Evolutionary conservation across 2,329 filamentous ascomycete genomes (phyloP).

Genomic region (Aureobasidium sp.): DNA sequence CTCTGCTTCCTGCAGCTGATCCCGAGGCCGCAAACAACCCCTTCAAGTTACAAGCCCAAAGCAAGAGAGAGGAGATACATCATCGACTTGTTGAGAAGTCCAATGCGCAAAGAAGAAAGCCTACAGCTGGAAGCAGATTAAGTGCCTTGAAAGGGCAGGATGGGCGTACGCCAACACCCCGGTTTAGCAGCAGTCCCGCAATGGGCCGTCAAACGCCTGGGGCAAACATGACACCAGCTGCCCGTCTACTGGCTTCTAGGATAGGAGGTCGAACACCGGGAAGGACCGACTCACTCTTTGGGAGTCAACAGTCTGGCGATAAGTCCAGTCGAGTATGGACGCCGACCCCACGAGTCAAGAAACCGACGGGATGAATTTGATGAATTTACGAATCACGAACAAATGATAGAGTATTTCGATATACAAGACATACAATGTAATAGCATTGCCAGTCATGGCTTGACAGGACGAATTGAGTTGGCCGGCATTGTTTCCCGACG

Average conservation of each 20-base stretch:
- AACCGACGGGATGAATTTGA: not conserved
- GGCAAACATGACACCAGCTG: slow-evolving; percentile 61
- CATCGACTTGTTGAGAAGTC: slow-evolving; percentile 81
- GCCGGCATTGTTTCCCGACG: not conserved
- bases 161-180: slow-evolving; percentile 56
- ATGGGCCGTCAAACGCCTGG: slow-evolving; percentile 47
- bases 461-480: not conserved
- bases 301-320: slow-evolving; percentile 20
- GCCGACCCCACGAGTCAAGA: slow-evolving; percentile 17
- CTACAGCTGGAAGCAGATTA: slow-evolving; percentile 46
- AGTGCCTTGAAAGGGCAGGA: slow-evolving; percentile 28
- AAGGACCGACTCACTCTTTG: slow-evolving; percentile 27
- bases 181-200: slow-evolving; percentile 53
- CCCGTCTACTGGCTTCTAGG: slow-evolving; percentile 59
- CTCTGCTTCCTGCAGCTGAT: slow-evolving; percentile 41
- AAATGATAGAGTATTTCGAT: not conserved
- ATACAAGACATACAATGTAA: not conserved
- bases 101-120: slow-evolving; percentile 57
- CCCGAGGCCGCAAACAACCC: slow-evolving; percentile 57
- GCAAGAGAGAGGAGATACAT: slow-evolving; percentile 72
- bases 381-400: slow-evolving; percentile 7
- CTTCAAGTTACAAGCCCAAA: slow-evolving; percentile 70
- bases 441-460: not conserved
- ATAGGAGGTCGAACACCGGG: slow-evolving; percentile 41
- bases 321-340: slow-evolving; percentile 20